Evolutionary conservation across 768 basidiomycete species (phyloP), one percentile per base, ranked within the genome.

Genomic region (Pleurotus ostreatus): DNA sequence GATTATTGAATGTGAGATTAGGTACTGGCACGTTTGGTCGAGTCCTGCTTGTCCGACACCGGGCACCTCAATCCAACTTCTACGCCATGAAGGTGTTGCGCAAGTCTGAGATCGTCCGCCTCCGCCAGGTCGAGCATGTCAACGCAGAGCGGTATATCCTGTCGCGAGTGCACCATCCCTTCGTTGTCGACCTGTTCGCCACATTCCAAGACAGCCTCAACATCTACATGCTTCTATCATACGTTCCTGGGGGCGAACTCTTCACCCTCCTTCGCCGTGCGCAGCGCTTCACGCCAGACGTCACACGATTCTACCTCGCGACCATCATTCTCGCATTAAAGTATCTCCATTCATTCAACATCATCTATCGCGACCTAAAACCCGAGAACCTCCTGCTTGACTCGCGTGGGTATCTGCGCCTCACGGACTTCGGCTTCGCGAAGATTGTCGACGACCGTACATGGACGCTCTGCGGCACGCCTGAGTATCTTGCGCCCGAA

Each of bases 321-420:
- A 94, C 91, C 59, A 96, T 98, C 68, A 85, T 97, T 65, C 84
- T 98, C 57, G 97, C 95, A 34, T 80, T 98, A 63, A 92, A 91
- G 74, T 95, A 96, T 63, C 78, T 98, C 4, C 97, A 98, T 70
- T 88, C 88, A 12, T 92, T 90, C 73, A 94, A 98, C 76, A 96
- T 99, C 71, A 93, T 98, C 65, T 98, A 98, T 72, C 92, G 96
- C 44, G 96, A 98, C 71, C 82, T 99, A 62, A 98, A 99, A 71
- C 97, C 97, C 13, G 97, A 99, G 71, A 99, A 99, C 65, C 83
- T 99, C n/a, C 83, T 99, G 39, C 78, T 99, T 53, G 97, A 97
- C 67, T 85, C 90, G 18, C 83, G 88, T 39, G 97, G 97, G 4
- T 98, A 98, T 66, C 81, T 96, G 60, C 90, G 93, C 34, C 84